phyloP scores from a whole-genome alignment of 176 grass and related monocot species.

The Avena atlantica region DNA sequence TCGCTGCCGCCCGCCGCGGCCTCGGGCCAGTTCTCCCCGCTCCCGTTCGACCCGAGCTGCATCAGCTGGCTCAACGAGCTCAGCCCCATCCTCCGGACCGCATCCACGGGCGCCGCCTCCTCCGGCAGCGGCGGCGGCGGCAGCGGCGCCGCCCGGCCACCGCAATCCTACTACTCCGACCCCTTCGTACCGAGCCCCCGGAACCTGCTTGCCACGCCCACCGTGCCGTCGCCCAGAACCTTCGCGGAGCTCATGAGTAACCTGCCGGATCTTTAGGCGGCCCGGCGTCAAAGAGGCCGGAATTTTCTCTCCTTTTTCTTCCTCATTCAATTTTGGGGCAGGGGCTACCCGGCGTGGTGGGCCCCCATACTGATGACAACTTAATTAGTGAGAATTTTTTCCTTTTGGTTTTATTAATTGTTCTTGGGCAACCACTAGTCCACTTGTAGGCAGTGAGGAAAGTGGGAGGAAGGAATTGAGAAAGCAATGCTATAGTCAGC shows the following conservation, averaged over 20 bases:
- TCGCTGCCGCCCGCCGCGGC: constrained; percentile 58
- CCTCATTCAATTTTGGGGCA: not conserved
- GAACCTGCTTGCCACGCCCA: constrained; percentile 68
- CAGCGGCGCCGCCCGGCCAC: constrained; percentile 1
- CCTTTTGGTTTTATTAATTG: not conserved
- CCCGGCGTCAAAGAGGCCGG: constrained; percentile 23
- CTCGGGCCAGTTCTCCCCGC: constrained; percentile 71
- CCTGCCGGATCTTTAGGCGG: constrained; percentile 50
- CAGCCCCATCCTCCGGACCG: constrained; percentile 66
- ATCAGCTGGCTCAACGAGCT: constrained; percentile 75
- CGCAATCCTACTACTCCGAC: constrained; percentile 60
- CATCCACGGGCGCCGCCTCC: constrained; percentile 20
- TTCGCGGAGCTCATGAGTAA: constrained; percentile 52
- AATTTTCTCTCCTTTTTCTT: not conserved
- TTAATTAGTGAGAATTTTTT: constrained; percentile 31
- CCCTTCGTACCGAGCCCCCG: constrained; percentile 67
- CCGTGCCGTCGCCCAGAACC: constrained; percentile 66
- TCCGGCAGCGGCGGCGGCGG: not conserved
- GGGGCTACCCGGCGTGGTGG: constrained; percentile 22
- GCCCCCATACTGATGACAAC: constrained; percentile 25
- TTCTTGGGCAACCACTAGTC: constrained; percentile 11
- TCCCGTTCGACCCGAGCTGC: constrained; percentile 60
- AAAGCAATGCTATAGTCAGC: not conserved
- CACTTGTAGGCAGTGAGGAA: not conserved
- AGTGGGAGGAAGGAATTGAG: not conserved